Evolutionary conservation across 768 basidiomycete species (phyloP), one percentile per base, ranked within the genome.

Genomic region (Termitomyces eurrhizus): DNA sequence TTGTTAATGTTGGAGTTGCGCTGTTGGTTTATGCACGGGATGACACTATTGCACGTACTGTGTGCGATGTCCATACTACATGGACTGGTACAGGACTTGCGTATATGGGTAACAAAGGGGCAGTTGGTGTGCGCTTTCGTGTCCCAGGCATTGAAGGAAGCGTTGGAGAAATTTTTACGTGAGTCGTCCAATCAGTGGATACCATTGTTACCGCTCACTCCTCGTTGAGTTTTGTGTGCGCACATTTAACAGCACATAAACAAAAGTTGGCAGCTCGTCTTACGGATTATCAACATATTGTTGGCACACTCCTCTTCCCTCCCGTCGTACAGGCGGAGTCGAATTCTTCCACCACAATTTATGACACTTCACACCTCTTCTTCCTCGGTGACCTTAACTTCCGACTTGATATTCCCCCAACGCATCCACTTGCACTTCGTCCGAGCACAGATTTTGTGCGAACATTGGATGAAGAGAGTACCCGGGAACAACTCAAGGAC

Each of bases 381-480:
- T 81, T 97, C 70, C 81, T 97, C 37, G 96, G 96, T 7, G 95
- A 98, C 73, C 83, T 97, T 63, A 98, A 98, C 74, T 97, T 95
- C 73, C 86, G 95, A 16, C 72, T 98, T 16, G 77, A 81, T n/a
- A 66, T 89, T 16, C 87, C 91, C 0, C 63, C 79, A 49, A 74
- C 80, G 26, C 81, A 87, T 68, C 74, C 82, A 29, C 75, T 85
- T 32, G 66, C 68, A 26, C 64, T 69, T 56, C 68, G 66, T 12
- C 70, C 73, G 12, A 65, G 66, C 4, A 52, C 73, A 12, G 72
- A 78, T 35, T 75, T 84, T 58, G 70, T 73, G 42, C 73, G 79
- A 26, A 73, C 77, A 35, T 70, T 87, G 36, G 74, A 77, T 11
- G 73, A 82, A 26, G 81, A 85, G 56, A 78, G 70, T 41, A 77